Evolutionary conservation across 2,329 filamentous ascomycete genomes (phyloP).

Genomic region (Emmonsia crescens): DNA sequence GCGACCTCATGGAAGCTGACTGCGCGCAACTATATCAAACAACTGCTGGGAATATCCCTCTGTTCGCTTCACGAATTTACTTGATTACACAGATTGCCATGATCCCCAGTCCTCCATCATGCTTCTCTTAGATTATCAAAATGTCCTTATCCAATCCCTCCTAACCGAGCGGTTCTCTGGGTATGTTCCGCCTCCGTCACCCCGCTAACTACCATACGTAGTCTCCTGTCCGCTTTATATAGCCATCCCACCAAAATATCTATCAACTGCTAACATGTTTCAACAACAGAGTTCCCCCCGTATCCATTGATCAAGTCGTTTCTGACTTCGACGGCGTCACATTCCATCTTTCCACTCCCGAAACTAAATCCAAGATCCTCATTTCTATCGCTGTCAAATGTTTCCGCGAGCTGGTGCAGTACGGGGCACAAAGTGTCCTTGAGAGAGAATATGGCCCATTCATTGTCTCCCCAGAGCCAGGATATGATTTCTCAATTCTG

Average conservation of each 20-base stretch:
- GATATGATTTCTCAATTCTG: constrained; percentile 91
- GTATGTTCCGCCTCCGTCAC: constrained; percentile 37
- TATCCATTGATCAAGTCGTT: constrained; percentile 92
- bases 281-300: constrained; percentile 59
- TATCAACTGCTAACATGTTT: constrained; percentile 30
- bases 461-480: constrained; percentile 74
- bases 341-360: constrained; percentile 95
- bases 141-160: constrained; percentile 92
- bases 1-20: constrained; percentile 2
- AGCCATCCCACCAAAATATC: constrained; percentile 14
- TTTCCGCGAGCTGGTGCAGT: constrained; percentile 81
- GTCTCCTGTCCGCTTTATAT: not conserved
- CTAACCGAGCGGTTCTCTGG: constrained; percentile 89
- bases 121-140: constrained; percentile 98
- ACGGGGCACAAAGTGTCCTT: constrained; percentile 84
- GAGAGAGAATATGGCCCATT: constrained; percentile 90
- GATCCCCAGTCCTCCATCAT: constrained; percentile 32
- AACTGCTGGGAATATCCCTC: not conserved
- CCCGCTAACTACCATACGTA: constrained; percentile 19
- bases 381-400: constrained; percentile 94
- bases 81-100: constrained; percentile 9
- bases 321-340: constrained; percentile 98
- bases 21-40: constrained; percentile 1
- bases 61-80: not conserved
- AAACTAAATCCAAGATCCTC: constrained; percentile 85